phyloP scores from a whole-genome alignment of 106 monocot species.

The Phalaenopsis equestris region DNA sequence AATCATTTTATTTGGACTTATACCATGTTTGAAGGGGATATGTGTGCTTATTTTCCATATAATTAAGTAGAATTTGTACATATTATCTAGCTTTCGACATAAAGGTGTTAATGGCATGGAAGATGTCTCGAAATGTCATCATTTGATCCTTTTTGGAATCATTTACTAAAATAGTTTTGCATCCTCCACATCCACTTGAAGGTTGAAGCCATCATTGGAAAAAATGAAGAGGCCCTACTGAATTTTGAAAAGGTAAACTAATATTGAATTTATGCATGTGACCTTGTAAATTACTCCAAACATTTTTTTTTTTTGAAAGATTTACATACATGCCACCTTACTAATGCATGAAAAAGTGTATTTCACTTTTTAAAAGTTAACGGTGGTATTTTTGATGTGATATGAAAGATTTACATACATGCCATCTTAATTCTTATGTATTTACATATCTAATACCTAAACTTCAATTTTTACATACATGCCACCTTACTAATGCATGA shows the following conservation, averaged over 20 bases:
- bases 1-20: neutral
- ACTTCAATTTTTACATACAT: too few relatives aligned
- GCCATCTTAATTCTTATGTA: too few relatives aligned
- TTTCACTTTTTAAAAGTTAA: too few relatives aligned
- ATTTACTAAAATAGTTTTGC: neutral
- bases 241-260: conserved; percentile 92
- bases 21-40: neutral
- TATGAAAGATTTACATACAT: too few relatives aligned
- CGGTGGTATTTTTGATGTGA: too few relatives aligned
- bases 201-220: conserved; percentile 92
- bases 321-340: too few relatives aligned
- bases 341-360: too few relatives aligned
- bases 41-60: neutral
- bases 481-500: too few relatives aligned
- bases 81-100: neutral
- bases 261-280: neutral
- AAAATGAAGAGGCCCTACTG: conserved; percentile 84
- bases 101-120: neutral
- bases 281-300: neutral
- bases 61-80: neutral
- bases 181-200: conserved; percentile 17
- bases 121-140: neutral
- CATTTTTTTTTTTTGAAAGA: neutral
- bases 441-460: too few relatives aligned
- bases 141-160: neutral